phyloP scores from a whole-genome alignment of 805 yeast genomes.

The Suhomyces tanzawaensis region DNA sequence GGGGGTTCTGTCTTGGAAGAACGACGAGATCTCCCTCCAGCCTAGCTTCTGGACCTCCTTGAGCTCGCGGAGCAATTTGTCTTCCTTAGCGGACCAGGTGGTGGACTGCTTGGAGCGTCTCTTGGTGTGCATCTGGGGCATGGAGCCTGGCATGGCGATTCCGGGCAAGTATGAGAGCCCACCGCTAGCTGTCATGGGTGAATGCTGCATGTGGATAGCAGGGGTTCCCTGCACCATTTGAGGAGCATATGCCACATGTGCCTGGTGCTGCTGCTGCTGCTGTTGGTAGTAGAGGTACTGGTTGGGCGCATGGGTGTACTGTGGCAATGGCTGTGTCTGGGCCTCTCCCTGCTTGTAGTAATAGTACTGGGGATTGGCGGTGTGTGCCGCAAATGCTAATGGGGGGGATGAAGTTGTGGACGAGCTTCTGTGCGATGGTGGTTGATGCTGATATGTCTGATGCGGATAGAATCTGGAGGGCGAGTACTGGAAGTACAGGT shows the following conservation, averaged over 20 bases:
- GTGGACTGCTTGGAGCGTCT: slow-evolving; percentile 33
- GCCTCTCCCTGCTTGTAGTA: slow-evolving; percentile 1
- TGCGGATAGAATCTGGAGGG: neutral
- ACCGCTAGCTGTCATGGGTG: neutral
- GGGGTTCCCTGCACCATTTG: slow-evolving; percentile 1
- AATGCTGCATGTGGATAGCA: neutral
- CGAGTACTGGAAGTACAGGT: slow-evolving; percentile 1
- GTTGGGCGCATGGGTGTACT: neutral
- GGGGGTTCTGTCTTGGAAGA: slow-evolving; percentile 78
- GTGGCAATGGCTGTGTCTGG: slow-evolving; percentile 2
- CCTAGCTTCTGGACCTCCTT: slow-evolving; percentile 83
- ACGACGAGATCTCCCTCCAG: slow-evolving; percentile 83
- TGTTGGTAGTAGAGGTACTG: slow-evolving; percentile 4
- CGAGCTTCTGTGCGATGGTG: slow-evolving; percentile 2
- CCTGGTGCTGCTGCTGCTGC: slow-evolving; percentile 1
- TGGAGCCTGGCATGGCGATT: slow-evolving; percentile 1
- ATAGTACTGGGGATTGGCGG: neutral
- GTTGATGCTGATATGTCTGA: neutral
- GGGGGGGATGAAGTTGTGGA: slow-evolving; percentile 4
- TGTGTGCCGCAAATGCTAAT: neutral
- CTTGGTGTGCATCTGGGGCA: slow-evolving; percentile 4
- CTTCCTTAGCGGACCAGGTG: slow-evolving; percentile 81
- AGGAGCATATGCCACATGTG: neutral
- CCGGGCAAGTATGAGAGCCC: slow-evolving; percentile 5
- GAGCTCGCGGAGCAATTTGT: slow-evolving; percentile 63